phyloP scores from a whole-genome alignment of 148 eudicot genomes.

The Diospyros lotus region DNA sequence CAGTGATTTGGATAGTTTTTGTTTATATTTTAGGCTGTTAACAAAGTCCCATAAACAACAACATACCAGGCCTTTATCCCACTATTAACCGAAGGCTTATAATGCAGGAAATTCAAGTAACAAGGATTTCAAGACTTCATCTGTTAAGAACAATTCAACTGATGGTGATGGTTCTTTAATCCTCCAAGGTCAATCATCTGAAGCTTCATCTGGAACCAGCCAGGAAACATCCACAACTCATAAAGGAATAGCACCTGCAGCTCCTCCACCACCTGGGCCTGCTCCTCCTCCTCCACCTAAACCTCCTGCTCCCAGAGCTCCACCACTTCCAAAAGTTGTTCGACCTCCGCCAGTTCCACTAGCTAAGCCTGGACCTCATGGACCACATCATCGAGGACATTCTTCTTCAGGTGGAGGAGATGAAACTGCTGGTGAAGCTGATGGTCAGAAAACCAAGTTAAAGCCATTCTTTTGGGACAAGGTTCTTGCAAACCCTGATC shows the following conservation, averaged over 20 bases:
- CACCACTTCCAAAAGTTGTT: slow-evolving; percentile 51
- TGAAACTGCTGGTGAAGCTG: slow-evolving; percentile 28
- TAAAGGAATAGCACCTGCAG: slow-evolving; percentile 31
- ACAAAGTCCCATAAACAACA: neutral
- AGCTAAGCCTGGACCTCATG: slow-evolving; percentile 33
- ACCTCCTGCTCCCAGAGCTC: slow-evolving; percentile 52
- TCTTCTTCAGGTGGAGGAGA: slow-evolving; percentile 30
- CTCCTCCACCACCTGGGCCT: slow-evolving; percentile 37
- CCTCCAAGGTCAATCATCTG: slow-evolving; percentile 15
- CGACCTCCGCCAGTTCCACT: slow-evolving; percentile 73
- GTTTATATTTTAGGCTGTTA: slow-evolving; percentile 37
- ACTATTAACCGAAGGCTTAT: slow-evolving; percentile 2
- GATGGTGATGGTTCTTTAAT: slow-evolving; percentile 9
- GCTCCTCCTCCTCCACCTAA: slow-evolving; percentile 48
- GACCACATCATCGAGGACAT: slow-evolving; percentile 29
- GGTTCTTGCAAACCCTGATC: slow-evolving; percentile 49
- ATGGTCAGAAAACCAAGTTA: slow-evolving; percentile 40
- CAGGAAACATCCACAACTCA: slow-evolving; percentile 24
- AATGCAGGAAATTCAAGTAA: slow-evolving; percentile 17
- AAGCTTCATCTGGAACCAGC: slow-evolving; percentile 16
- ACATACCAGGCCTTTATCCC: too few relatives aligned
- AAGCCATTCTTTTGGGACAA: slow-evolving; percentile 73
- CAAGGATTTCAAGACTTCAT: slow-evolving; percentile 22
- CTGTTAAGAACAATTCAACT: slow-evolving; percentile 3
- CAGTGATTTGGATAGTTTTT: neutral